Conservation (phyloP, 371 early-diverging fungal genomes). For the Rhizopus arrhizus region DNA sequence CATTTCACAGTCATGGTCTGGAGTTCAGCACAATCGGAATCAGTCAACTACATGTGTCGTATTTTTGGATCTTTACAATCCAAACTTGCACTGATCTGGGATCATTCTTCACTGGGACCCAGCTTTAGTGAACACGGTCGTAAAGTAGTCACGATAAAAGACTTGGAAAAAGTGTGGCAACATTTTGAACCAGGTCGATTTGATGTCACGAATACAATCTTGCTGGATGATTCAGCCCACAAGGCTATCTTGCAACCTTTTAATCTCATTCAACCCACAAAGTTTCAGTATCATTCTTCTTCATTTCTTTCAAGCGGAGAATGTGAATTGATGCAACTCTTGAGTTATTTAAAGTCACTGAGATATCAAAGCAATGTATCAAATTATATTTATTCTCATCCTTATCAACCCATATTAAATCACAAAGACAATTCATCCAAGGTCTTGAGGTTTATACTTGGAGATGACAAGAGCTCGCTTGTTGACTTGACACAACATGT, state of each 20-base stretch:
- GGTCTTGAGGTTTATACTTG: not conserved
- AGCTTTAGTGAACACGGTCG: constrained; percentile 41
- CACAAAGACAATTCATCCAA: constrained; percentile 4
- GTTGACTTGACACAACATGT: constrained; percentile 2
- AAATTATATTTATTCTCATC: constrained; percentile 51
- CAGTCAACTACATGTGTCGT: constrained; percentile 61
- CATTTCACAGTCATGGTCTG: constrained; percentile 78
- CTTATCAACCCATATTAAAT: constrained; percentile 27
- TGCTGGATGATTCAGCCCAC: constrained; percentile 69
- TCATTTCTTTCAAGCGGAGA: constrained; percentile 39
- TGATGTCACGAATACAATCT: constrained; percentile 65
- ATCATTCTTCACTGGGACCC: constrained; percentile 61
- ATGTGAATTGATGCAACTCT: constrained; percentile 52
- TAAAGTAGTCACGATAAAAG: constrained; percentile 66
- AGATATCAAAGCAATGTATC: constrained; percentile 51
- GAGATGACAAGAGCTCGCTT: not conserved
- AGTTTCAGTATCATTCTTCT: constrained; percentile 24
- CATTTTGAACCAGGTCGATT: constrained; percentile 35
- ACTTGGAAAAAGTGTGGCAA: constrained; percentile 60
- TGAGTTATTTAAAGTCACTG: constrained; percentile 49
- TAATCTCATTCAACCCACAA: constrained; percentile 55
- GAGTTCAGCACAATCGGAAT: constrained; percentile 72
- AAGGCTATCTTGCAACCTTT: constrained; percentile 67
- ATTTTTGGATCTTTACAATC: constrained; percentile 46
- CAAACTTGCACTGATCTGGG: constrained; percentile 61